Conservation (phyloP, 495 filamentous ascomycete species). For the Neurospora tetraspora region DNA sequence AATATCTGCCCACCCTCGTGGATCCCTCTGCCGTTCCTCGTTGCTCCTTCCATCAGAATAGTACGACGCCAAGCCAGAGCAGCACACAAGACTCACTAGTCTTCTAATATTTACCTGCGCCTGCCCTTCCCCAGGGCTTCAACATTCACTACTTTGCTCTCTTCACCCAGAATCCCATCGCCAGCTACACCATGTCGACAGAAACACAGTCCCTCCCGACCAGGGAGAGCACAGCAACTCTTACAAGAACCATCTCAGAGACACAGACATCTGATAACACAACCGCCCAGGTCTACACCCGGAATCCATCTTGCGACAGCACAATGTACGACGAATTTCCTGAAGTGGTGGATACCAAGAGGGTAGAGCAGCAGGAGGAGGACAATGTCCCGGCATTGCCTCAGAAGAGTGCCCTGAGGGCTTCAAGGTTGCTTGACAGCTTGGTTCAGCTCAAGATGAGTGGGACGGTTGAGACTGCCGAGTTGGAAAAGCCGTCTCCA, state of each 20-base stretch:
- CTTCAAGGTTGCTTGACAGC: conserved; percentile 31
- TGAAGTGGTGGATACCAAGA: conserved; percentile 14
- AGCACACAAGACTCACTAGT: background rate
- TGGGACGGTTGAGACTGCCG: conserved; percentile 21
- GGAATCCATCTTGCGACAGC: conserved; percentile 8
- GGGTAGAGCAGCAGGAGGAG: background rate
- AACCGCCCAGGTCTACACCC: background rate
- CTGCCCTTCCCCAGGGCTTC: background rate
- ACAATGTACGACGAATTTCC: conserved; percentile 19
- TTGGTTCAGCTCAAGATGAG: conserved; percentile 25
- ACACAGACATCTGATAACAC: background rate
- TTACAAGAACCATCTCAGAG: background rate
- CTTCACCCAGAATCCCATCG: background rate
- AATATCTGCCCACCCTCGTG: background rate
- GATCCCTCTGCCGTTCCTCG: background rate
- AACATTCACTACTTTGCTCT: background rate
- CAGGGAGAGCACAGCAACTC: background rate
- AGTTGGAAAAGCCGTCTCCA: conserved; percentile 19
- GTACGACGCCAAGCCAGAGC: background rate
- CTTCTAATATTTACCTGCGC: background rate
- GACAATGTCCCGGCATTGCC: conserved; percentile 15
- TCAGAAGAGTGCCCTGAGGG: conserved; percentile 32
- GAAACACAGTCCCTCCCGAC: background rate
- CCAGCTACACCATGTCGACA: background rate
- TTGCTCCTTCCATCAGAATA: background rate